These are phyloP conservation scores for Sanguinoderma infundibulare DNA, from an alignment of 1,284 basidiomycete genomes.

Conservation along the genomic window DNA sequence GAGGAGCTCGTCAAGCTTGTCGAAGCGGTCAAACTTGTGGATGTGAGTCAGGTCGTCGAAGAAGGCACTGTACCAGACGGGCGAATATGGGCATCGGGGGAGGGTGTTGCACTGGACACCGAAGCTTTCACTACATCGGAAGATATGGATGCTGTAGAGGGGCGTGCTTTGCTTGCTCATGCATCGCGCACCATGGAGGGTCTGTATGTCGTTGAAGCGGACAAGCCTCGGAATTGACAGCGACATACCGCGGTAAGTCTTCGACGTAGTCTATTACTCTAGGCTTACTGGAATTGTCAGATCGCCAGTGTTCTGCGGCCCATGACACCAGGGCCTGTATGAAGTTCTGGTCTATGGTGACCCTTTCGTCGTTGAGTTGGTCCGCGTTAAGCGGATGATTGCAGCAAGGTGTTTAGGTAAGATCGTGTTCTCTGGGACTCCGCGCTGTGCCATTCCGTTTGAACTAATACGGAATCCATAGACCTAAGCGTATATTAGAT, in stretches of 20 bases:
- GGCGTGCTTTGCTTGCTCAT: constrained; percentile 50
- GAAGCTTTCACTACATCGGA: constrained; percentile 4
- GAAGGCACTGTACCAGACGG: constrained; percentile 45
- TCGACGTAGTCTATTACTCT: background rate
- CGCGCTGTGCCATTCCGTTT: too few relatives aligned
- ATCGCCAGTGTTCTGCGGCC: background rate
- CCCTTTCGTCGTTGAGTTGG: background rate
- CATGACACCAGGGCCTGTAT: background rate
- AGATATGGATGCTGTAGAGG: constrained; percentile 32
- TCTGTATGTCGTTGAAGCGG: constrained; percentile 51
- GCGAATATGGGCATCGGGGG: constrained; percentile 45
- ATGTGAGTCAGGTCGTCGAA: constrained; percentile 39
- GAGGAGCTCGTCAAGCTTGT: constrained; percentile 75
- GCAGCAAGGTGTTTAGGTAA: too few relatives aligned
- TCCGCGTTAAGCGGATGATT: too few relatives aligned
- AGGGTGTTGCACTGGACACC: constrained; percentile 40
- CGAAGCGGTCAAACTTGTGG: constrained; percentile 74
- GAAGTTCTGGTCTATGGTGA: background rate
- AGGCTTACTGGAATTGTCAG: background rate
- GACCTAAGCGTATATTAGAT: too few relatives aligned
- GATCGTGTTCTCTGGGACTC: too few relatives aligned
- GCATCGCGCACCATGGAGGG: constrained; percentile 51
- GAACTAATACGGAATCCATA: too few relatives aligned
- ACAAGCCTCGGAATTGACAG: constrained; percentile 36
- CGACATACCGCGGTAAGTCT: constrained; percentile 11